A percentile compares a stretch with the other conserved stretches of the same genome.
Evolutionary conservation across 495 filamentous ascomycete species (phyloP).

Genomic region (Apodospora peruviana): DNA sequence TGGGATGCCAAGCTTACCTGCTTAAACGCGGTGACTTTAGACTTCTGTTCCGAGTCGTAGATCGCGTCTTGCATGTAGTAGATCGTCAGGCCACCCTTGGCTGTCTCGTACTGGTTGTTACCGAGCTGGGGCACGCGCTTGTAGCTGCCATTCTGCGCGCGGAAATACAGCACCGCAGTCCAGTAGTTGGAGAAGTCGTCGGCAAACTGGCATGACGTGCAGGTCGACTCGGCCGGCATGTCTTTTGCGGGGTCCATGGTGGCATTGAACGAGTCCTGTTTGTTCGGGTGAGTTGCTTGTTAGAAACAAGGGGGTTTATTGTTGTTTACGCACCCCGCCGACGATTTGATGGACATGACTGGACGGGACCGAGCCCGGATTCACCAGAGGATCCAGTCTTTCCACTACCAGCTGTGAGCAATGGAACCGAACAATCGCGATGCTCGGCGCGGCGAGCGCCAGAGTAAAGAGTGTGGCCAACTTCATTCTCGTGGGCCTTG

Average conservation of each 20-base stretch:
- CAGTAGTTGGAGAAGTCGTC: conserved; percentile 27
- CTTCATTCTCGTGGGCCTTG: conserved; percentile 18
- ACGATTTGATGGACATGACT: conserved; percentile 31
- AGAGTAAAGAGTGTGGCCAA: conserved; percentile 21
- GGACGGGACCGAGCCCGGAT: conserved; percentile 27
- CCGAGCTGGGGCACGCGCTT: conserved; percentile 35
- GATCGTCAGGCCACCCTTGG: conserved; percentile 37
- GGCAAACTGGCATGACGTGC: conserved; percentile 34
- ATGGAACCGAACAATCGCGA: conserved; percentile 30
- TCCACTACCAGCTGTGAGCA: conserved; percentile 31
- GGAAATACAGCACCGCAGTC: conserved; percentile 31
- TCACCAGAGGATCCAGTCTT: conserved; percentile 27
- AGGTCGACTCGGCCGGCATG: conserved; percentile 28
- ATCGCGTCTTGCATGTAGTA: conserved; percentile 43
- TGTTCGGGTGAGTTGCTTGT: not conserved
- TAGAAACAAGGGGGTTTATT: not conserved
- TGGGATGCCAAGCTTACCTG: conserved; percentile 4
- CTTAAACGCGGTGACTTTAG: conserved; percentile 40
- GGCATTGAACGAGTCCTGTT: conserved; percentile 11
- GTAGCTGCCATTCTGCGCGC: conserved; percentile 31
- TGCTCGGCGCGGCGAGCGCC: conserved; percentile 23
- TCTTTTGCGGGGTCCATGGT: conserved; percentile 31
- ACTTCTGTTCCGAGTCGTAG: conserved; percentile 31
- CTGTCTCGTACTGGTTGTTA: conserved; percentile 34
- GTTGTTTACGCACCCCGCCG: conserved; percentile 27